These are phyloP conservation scores for Orbilia oligospora DNA, from an alignment of 2,329 filamentous ascomycete genomes.

Conservation along the genomic window DNA sequence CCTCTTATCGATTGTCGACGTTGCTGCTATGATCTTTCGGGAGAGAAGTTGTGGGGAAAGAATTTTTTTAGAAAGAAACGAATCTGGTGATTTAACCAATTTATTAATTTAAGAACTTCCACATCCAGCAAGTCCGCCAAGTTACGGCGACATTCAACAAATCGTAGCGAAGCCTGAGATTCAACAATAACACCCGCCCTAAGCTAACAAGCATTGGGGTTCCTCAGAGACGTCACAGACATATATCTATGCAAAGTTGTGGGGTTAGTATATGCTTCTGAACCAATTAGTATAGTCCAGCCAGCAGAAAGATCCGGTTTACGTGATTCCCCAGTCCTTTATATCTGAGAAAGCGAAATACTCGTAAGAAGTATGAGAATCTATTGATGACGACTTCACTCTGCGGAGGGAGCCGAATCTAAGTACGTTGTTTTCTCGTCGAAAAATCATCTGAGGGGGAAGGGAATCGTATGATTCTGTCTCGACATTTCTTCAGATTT, in stretches of 20 bases:
- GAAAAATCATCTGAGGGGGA: neutral
- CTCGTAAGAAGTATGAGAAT: conserved; percentile 12
- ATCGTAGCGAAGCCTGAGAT: conserved; percentile 43
- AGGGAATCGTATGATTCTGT: conserved; percentile 35
- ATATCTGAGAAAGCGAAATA: conserved; percentile 11
- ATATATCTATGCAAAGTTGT: conserved; percentile 17
- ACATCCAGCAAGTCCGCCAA: conserved; percentile 32
- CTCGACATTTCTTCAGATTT: conserved; percentile 21
- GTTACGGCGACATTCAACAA: conserved; percentile 36
- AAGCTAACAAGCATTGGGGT: conserved; percentile 24
- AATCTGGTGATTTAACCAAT: conserved; percentile 4
- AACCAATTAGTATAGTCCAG: conserved; percentile 47
- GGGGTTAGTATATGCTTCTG: conserved; percentile 30
- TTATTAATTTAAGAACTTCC: conserved; percentile 33
- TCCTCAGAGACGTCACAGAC: conserved; percentile 31
- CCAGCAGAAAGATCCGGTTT: conserved; percentile 32
- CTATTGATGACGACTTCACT: conserved; percentile 31
- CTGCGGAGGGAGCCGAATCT: conserved; percentile 22
- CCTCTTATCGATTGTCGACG: conserved; percentile 32
- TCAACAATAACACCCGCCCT: conserved; percentile 33
- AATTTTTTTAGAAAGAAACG: conserved; percentile 3
- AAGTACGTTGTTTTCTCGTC: conserved; percentile 32
- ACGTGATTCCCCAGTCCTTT: conserved; percentile 18
- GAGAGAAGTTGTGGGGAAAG: conserved; percentile 3
- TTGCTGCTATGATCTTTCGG: conserved; percentile 2